Conservation (phyloP, 805 yeast species). For the Candida tallmaniae region DNA sequence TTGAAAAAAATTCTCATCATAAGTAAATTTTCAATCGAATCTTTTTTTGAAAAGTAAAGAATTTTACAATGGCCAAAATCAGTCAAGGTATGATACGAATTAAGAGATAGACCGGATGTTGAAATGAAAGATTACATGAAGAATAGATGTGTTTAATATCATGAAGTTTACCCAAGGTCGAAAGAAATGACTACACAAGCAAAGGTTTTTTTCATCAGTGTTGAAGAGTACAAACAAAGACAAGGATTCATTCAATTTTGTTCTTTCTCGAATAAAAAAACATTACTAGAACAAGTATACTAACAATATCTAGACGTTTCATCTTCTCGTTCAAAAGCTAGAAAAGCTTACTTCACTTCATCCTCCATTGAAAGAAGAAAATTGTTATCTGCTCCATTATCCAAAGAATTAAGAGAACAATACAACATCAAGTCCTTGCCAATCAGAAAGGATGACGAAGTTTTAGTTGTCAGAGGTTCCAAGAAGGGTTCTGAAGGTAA, state of each 20-base stretch:
- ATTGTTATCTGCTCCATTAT: slow-evolving; percentile 96
- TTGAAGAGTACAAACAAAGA: too few relatives aligned
- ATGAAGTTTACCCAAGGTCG: too few relatives aligned
- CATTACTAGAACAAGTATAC: too few relatives aligned
- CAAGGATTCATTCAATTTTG: too few relatives aligned
- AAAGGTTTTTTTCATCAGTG: too few relatives aligned
- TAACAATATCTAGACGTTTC: slow-evolving; percentile 73
- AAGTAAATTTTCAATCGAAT: slow-evolving; percentile 12
- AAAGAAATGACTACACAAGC: too few relatives aligned
- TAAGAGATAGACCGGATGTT: neutral
- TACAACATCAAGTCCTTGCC: slow-evolving; percentile 95
- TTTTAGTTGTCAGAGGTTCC: slow-evolving; percentile 95
- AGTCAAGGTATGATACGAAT: slow-evolving; percentile 46
- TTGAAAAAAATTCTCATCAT: slow-evolving; percentile 11
- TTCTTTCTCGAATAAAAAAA: too few relatives aligned
- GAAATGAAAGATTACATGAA: too few relatives aligned
- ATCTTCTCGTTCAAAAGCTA: slow-evolving; percentile 97
- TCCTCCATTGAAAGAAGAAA: slow-evolving; percentile 94
- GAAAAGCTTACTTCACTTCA: slow-evolving; percentile 99
- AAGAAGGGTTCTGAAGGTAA: slow-evolving; percentile 99
- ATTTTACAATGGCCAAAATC: slow-evolving; percentile 48
- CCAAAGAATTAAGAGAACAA: slow-evolving; percentile 97
- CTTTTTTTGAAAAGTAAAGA: slow-evolving; percentile 9
- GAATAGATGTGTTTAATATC: too few relatives aligned
- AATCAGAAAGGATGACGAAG: slow-evolving; percentile 96